A percentile compares a stretch with the other conserved stretches of the same genome.
These are phyloP conservation scores for Kodamaea restingae DNA, from an alignment of 805 yeast species.

Conservation along the genomic window DNA sequence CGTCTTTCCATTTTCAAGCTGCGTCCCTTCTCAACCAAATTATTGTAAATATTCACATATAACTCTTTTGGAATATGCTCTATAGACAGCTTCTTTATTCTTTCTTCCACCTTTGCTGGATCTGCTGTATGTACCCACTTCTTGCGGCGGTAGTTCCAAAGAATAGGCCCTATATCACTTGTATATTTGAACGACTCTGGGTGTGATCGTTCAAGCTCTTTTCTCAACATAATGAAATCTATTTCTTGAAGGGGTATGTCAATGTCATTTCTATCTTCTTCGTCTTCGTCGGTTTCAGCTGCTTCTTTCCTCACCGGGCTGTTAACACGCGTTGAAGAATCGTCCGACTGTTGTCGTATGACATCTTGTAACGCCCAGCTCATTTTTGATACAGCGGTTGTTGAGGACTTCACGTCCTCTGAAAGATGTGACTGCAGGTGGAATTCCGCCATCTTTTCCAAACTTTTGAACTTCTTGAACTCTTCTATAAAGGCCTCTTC, in stretches of 20 bases:
- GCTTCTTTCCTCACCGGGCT: slow-evolving; percentile 4
- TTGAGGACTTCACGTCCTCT: slow-evolving; percentile 12
- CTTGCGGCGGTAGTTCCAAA: slow-evolving; percentile 68
- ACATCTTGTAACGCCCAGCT: slow-evolving; percentile 17
- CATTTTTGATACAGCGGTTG: slow-evolving; percentile 12
- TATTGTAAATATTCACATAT: slow-evolving; percentile 60
- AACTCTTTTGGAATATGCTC: slow-evolving; percentile 45
- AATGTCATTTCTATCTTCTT: slow-evolving; percentile 12
- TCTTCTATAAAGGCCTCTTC: slow-evolving; percentile 33
- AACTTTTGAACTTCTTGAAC: slow-evolving; percentile 27
- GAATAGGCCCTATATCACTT: slow-evolving; percentile 44
- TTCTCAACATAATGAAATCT: slow-evolving; percentile 24
- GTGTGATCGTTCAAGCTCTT: slow-evolving; percentile 24
- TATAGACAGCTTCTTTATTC: slow-evolving; percentile 18
- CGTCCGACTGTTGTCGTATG: slow-evolving; percentile 19
- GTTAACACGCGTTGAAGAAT: slow-evolving; percentile 3
- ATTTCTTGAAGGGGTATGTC: slow-evolving; percentile 19
- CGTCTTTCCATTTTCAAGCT: slow-evolving; percentile 55
- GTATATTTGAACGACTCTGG: neutral
- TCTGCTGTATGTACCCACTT: slow-evolving; percentile 56
- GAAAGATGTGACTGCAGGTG: slow-evolving; percentile 13
- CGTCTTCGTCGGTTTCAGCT: slow-evolving; percentile 10
- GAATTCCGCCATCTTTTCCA: slow-evolving; percentile 29
- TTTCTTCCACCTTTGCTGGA: slow-evolving; percentile 18
- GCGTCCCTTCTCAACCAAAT: slow-evolving; percentile 66